These are phyloP conservation scores for Calonectria honghensis DNA, from an alignment of 2,329 filamentous ascomycete genomes.

Conservation along the genomic window DNA sequence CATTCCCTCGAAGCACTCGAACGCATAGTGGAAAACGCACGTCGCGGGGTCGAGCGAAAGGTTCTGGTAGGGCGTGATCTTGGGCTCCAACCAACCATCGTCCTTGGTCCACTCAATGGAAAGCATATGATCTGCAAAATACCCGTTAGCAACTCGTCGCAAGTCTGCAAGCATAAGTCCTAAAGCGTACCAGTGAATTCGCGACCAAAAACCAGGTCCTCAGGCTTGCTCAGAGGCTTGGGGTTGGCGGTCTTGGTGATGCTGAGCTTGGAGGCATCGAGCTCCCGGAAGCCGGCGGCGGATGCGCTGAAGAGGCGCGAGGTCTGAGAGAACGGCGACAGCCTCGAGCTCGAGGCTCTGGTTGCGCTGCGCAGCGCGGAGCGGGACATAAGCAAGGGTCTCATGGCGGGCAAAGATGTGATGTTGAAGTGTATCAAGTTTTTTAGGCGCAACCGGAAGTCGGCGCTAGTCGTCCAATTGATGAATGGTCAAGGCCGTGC, in stretches of 20 bases:
- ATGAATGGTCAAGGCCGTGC: background rate
- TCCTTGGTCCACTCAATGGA: constrained; percentile 92
- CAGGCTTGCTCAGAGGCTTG: constrained; percentile 82
- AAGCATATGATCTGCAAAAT: constrained; percentile 91
- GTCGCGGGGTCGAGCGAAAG: constrained; percentile 96
- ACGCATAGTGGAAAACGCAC: constrained; percentile 99
- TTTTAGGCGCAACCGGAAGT: constrained; percentile 2
- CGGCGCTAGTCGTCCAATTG: constrained; percentile 16
- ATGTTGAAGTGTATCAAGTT: constrained; percentile 23
- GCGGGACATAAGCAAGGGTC: constrained; percentile 56
- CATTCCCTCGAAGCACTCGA: constrained; percentile 99
- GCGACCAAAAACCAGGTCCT: constrained; percentile 91
- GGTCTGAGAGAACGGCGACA: constrained; percentile 55
- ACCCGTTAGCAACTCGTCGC: constrained; percentile 39
- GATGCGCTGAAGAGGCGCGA: constrained; percentile 71
- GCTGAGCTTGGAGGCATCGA: constrained; percentile 86
- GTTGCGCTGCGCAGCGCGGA: constrained; percentile 59
- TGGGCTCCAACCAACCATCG: constrained; percentile 87
- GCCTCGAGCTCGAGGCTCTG: constrained; percentile 63
- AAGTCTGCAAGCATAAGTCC: background rate
- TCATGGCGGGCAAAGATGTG: constrained; percentile 52
- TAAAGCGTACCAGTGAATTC: constrained; percentile 85
- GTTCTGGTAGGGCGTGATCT: constrained; percentile 96
- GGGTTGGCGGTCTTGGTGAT: constrained; percentile 85
- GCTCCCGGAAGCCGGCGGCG: constrained; percentile 74